A percentile compares a stretch with the other conserved stretches of the same genome.
These are phyloP conservation scores for Ustilago xerochloae DNA, from an alignment of 1,284 basidiomycete species.

Conservation along the genomic window DNA sequence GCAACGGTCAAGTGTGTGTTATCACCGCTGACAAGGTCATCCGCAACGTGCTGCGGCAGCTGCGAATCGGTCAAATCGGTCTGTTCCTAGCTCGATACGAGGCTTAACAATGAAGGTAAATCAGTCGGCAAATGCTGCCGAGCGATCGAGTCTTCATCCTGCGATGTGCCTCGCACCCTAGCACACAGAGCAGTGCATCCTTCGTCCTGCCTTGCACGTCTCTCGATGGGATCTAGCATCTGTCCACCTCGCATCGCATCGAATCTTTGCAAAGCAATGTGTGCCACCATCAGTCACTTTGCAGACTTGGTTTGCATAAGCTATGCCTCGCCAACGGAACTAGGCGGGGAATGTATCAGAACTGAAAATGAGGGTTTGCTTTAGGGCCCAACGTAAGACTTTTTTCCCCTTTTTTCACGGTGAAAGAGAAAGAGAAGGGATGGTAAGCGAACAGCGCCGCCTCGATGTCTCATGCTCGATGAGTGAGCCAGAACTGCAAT, in stretches of 20 bases:
- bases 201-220: neutral
- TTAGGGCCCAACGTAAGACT: neutral
- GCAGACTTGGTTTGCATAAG: neutral
- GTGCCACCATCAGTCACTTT: neutral
- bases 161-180: neutral
- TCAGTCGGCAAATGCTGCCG: neutral
- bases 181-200: neutral
- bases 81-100: neutral
- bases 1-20: too few relatives aligned
- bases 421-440: neutral
- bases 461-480: slow-evolving; percentile 6
- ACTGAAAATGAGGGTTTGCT: neutral
- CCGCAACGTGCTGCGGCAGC: neutral
- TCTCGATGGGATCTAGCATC: neutral
- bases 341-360: neutral
- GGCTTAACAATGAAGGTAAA: neutral
- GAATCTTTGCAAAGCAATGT: slow-evolving; percentile 1
- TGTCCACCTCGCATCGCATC: too few relatives aligned
- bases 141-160: too few relatives aligned
- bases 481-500: neutral
- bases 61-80: neutral
- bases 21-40: neutral
- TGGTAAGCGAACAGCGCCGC: slow-evolving; percentile 1
- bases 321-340: neutral
- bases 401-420: too few relatives aligned